Evolutionary conservation across 768 basidiomycete genomes (phyloP).

Genomic region (Lactarius deliciosus): DNA sequence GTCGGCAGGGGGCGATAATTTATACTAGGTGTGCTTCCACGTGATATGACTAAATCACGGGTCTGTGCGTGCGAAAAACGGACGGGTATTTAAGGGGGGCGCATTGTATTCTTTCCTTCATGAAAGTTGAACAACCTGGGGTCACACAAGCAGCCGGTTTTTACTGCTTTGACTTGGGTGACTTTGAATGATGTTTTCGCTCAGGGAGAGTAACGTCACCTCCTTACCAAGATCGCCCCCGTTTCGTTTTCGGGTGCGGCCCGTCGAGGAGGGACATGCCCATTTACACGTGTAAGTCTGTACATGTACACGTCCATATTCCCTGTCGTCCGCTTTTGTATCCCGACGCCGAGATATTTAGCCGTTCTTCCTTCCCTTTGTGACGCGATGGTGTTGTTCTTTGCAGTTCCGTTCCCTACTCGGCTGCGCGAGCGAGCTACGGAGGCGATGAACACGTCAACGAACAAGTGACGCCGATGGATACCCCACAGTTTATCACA

Average conservation of each 20-base stretch:
- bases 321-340: neutral
- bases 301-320: neutral
- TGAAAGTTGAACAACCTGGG: constrained; percentile 75
- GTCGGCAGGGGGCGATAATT: constrained; percentile 29
- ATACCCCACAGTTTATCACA: constrained; percentile 14
- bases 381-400: neutral
- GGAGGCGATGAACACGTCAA: neutral
- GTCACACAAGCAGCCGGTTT: constrained; percentile 14
- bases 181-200: constrained; percentile 52
- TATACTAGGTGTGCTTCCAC: constrained; percentile 12
- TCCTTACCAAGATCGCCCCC: constrained; percentile 68
- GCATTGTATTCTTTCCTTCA: constrained; percentile 27
- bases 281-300: neutral
- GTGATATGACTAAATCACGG: constrained; percentile 30
- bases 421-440: constrained; percentile 22
- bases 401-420: constrained; percentile 3
- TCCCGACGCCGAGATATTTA: neutral
- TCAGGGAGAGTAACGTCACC: constrained; percentile 56
- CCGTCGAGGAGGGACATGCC: constrained; percentile 50
- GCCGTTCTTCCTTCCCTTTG: neutral
- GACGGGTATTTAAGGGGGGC: neutral
- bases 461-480: neutral
- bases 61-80: constrained; percentile 53
- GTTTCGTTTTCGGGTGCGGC: constrained; percentile 49
- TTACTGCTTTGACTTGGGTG: constrained; percentile 18